phyloP scores from a whole-genome alignment of 2,329 filamentous ascomycete species.

The Botrytis elliptica region DNA sequence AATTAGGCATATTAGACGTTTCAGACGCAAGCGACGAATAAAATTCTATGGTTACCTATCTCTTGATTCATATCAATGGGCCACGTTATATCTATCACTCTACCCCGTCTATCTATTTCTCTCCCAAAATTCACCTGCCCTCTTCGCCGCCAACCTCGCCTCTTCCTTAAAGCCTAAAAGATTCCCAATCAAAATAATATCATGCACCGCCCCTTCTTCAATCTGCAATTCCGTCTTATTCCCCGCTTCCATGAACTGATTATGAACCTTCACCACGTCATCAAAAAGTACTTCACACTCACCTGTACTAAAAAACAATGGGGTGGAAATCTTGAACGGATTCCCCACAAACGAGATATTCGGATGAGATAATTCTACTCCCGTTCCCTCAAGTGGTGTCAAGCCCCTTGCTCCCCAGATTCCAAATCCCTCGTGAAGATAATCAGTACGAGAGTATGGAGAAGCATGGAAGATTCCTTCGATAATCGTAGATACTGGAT shows the following conservation, averaged over 20 bases:
- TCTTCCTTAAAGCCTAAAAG: conserved; percentile 45
- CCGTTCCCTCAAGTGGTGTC: conserved; percentile 28
- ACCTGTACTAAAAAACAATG: conserved; percentile 45
- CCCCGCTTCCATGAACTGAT: conserved; percentile 42
- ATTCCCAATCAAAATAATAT: conserved; percentile 45
- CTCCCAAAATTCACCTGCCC: conserved; percentile 18
- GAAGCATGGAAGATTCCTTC: conserved; percentile 31
- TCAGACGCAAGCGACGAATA: no score
- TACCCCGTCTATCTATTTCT: neutral
- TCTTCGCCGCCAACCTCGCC: conserved; percentile 27
- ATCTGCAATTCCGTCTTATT: conserved; percentile 45
- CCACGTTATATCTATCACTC: no score
- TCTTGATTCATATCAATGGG: no score
- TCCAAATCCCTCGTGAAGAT: conserved; percentile 42
- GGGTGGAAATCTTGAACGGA: conserved; percentile 43
- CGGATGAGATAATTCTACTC: conserved; percentile 36
- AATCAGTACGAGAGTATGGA: conserved; percentile 42
- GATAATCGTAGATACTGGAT: conserved; percentile 35
- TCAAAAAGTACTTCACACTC: conserved; percentile 45
- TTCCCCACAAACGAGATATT: conserved; percentile 43
- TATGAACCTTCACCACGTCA: conserved; percentile 42
- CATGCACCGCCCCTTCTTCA: conserved; percentile 46
- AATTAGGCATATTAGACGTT: no score
- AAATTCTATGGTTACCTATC: no score
- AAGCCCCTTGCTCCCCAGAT: conserved; percentile 46